Base-by-base conservation (phyloP, 2,329 filamentous ascomycete genomes). In the Ascosphaera pollenicola region DNA sequence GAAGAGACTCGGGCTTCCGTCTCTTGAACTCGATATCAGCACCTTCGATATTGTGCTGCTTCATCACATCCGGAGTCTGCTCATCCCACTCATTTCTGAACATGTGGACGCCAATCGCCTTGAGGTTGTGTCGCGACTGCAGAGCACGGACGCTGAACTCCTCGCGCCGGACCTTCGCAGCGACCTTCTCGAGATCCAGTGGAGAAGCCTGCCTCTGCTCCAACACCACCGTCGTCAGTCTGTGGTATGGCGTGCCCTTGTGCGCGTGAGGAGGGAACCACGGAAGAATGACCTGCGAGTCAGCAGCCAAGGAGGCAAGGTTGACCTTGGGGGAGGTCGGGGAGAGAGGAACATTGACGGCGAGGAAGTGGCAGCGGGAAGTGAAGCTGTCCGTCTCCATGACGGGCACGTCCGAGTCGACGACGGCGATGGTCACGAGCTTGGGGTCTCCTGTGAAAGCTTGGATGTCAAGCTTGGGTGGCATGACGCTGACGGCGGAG, bases 71-170 rank as follows among this genome's bases (percentile, higher is more conserved):
- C n/a, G 72, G 74, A 39, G 81, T 98, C 49, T 70, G 73, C 43
- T 89, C 80, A 57, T 98, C 89, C 82, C 85, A 95, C 46, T 78
- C 63, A 43, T 74, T 77, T 47, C 89, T 75, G 74, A 95, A 98
- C 49, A 98, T 63, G 54, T 75, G 81, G 49, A 83, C 79, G 35
- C 85, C 85, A 42, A 94, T 73, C 6, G 85, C 72, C 42, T 64
- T 68, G 44, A 89, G 63, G 42, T 63, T 59, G 54, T 81, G 72
- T 54, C 74, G 75, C 53, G 75, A 69, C 46, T 76, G 69, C 56
- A 91, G 78, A 44, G 70, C 73, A 52, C 82, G 75, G 44, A 93
- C 62, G 41, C 68, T 75, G 61, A 92, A 91, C 36, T 67, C 68
- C 37, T 85, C 69, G 39, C 78, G 70, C 48, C 61, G 55, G 10